phyloP scores from a whole-genome alignment of 495 filamentous ascomycete species.

The Hypoxylon lenormandii region DNA sequence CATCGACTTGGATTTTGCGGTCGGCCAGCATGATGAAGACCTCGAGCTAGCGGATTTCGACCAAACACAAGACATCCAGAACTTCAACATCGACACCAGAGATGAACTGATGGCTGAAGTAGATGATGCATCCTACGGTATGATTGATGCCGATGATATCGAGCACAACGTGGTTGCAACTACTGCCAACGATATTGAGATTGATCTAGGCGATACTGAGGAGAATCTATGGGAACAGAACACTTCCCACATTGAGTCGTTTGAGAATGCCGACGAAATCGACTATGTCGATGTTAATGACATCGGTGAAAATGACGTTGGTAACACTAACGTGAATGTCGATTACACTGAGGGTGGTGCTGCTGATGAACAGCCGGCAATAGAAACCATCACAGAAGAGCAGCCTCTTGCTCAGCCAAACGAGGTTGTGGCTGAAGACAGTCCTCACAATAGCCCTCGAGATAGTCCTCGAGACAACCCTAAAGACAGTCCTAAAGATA shows the following conservation, averaged over 20 bases:
- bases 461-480: slow-evolving; percentile 46
- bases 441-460: no score
- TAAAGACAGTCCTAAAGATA: slow-evolving; percentile 6
- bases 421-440: no score
- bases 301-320: slow-evolving; percentile 14
- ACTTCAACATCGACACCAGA: slow-evolving; percentile 49
- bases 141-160: slow-evolving; percentile 57
- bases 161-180: slow-evolving; percentile 42
- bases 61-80: slow-evolving; percentile 41
- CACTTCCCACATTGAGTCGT: slow-evolving; percentile 34
- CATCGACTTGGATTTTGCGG: slow-evolving; percentile 77
- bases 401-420: no score
- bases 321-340: slow-evolving; percentile 27
- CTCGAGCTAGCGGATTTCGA: slow-evolving; percentile 68
- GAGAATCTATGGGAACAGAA: slow-evolving; percentile 45
- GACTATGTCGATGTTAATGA: slow-evolving; percentile 35
- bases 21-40: slow-evolving; percentile 71
- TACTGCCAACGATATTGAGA: slow-evolving; percentile 47
- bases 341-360: slow-evolving; percentile 30
- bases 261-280: slow-evolving; percentile 50
- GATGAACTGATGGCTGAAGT: slow-evolving; percentile 65
- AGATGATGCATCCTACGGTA: slow-evolving; percentile 53
- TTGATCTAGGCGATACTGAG: slow-evolving; percentile 44
- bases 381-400: slow-evolving; percentile 1
- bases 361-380: neutral